phyloP scores from a whole-genome alignment of 257 asterid species.

The Paulownia fortunei region DNA sequence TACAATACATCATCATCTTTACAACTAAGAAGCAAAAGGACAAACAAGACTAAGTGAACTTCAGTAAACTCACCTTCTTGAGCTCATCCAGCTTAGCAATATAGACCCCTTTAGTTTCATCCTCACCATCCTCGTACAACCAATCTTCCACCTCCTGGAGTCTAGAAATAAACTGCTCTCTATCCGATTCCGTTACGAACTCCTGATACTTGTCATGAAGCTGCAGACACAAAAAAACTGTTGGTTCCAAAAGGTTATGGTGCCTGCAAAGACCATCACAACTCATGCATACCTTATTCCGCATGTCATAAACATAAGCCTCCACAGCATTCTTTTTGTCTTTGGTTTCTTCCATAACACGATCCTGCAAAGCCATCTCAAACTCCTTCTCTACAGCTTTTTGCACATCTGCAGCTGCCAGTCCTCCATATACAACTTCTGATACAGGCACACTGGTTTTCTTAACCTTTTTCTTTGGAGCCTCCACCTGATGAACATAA shows the following conservation, averaged over 20 bases:
- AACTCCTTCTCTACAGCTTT: constrained; percentile 87
- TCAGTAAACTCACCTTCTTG: constrained; percentile 39
- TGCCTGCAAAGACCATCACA: background rate
- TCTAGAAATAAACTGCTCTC: constrained; percentile 60
- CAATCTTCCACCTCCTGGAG: constrained; percentile 94
- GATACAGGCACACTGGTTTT: constrained; percentile 72
- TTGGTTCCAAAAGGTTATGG: background rate
- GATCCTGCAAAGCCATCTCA: constrained; percentile 96
- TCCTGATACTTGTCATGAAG: constrained; percentile 68
- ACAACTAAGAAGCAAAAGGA: background rate
- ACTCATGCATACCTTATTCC: constrained; percentile 65
- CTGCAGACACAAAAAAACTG: constrained; percentile 39
- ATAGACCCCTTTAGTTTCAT: constrained; percentile 71
- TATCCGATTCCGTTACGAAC: constrained; percentile 68
- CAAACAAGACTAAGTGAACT: background rate
- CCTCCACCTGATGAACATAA: constrained; percentile 47
- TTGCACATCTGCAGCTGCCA: constrained; percentile 66
- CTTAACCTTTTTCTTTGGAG: constrained; percentile 85
- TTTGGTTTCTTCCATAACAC: constrained; percentile 92
- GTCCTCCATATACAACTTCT: constrained; percentile 69
- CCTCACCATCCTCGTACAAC: constrained; percentile 94
- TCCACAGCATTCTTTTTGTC: constrained; percentile 93
- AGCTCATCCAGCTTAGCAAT: constrained; percentile 81
- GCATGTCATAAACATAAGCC: constrained; percentile 83
- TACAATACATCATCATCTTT: background rate